A percentile compares a stretch with the other conserved stretches of the same genome.
Evolutionary conservation across 495 filamentous ascomycete species (phyloP).

Genomic region (Podospora conica): DNA sequence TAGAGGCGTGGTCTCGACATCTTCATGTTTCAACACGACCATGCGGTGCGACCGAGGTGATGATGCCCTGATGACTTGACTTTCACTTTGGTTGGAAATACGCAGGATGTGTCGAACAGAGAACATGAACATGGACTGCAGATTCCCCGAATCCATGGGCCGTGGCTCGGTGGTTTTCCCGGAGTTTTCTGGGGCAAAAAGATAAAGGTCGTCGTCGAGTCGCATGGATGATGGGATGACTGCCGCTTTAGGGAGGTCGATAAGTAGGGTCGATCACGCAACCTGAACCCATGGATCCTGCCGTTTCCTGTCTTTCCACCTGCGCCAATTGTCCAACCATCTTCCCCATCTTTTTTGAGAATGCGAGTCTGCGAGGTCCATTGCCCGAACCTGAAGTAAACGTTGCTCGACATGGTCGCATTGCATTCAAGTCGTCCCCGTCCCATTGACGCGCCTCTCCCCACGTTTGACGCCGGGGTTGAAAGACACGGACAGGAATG

Average conservation of each 20-base stretch:
- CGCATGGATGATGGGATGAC: too few species aligned
- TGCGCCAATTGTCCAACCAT: too few species aligned
- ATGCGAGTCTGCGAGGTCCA: background rate
- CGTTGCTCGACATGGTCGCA: too few species aligned
- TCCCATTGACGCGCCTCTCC: background rate
- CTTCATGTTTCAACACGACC: background rate
- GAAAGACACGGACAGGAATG: too few species aligned
- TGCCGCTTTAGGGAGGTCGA: background rate
- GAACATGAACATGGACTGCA: background rate
- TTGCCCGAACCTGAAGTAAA: too few species aligned
- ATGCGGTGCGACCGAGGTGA: background rate
- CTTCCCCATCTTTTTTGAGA: background rate
- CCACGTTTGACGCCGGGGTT: background rate
- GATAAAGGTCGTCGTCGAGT: too few species aligned
- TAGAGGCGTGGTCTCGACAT: background rate
- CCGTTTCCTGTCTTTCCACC: too few species aligned
- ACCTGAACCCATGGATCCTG: background rate
- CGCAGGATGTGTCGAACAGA: background rate
- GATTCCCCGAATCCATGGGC: too few species aligned
- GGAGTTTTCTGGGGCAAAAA: background rate
- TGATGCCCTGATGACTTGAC: too few species aligned
- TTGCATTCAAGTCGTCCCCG: too few species aligned
- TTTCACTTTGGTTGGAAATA: background rate
- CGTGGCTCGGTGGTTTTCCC: background rate
- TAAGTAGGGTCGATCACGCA: background rate